These are phyloP conservation scores for Aspergillus sp. DNA, from an alignment of 2,329 filamentous ascomycete species.

Conservation along the genomic window DNA sequence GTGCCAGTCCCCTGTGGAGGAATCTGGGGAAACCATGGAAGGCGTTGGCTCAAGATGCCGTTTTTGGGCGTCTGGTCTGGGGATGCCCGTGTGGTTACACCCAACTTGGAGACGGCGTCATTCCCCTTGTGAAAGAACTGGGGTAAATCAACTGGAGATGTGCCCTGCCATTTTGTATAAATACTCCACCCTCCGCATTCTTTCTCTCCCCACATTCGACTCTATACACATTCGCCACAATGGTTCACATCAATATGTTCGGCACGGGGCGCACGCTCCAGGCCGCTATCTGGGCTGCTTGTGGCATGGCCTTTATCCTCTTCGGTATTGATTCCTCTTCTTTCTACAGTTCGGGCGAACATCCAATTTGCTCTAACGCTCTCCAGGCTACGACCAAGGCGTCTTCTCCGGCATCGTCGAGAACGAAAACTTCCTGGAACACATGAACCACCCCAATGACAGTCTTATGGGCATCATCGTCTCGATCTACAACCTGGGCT, in stretches of 20 bases:
- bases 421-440: slow-evolving; percentile 45
- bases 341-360: too few species aligned
- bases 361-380: background rate
- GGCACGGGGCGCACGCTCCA: slow-evolving; percentile 23
- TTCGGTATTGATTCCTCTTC: slow-evolving; percentile 17
- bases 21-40: slow-evolving; percentile 6
- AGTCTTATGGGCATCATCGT: slow-evolving; percentile 45
- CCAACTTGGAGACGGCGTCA: too few species aligned
- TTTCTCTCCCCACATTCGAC: background rate
- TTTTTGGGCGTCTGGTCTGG: slow-evolving; percentile 1
- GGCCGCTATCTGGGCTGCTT: slow-evolving; percentile 21
- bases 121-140: too few species aligned
- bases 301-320: slow-evolving; percentile 27
- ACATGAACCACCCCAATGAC: slow-evolving; percentile 39
- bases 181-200: background rate
- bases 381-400: slow-evolving; percentile 50
- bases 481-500: slow-evolving; percentile 46
- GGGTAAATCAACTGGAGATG: too few species aligned
- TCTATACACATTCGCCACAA: slow-evolving; percentile 5
- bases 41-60: slow-evolving; percentile 14
- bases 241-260: slow-evolving; percentile 26
- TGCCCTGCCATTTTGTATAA: background rate
- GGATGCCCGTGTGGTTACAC: too few species aligned
- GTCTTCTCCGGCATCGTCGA: slow-evolving; percentile 51
- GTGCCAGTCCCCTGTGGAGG: background rate